These are phyloP conservation scores for Fusarium pininemorale DNA, from an alignment of 2,329 filamentous ascomycete species.

Conservation along the genomic window DNA sequence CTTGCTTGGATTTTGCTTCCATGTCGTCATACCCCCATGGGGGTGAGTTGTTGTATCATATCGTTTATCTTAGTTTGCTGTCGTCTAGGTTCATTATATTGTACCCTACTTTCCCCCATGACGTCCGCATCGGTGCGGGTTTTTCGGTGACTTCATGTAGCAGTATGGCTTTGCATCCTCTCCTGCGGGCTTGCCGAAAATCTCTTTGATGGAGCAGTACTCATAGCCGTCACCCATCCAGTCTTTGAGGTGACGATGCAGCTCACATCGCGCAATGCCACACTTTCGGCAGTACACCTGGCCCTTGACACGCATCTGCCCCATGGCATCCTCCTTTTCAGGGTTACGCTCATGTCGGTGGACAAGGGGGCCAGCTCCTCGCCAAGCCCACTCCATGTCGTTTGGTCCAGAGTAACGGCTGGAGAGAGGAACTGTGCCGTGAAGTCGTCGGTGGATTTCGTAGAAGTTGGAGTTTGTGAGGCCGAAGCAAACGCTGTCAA, in stretches of 20 bases:
- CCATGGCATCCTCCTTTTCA: conserved; percentile 46
- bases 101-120: conserved; percentile 52
- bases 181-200: conserved; percentile 61
- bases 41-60: conserved; percentile 11
- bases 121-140: conserved; percentile 66
- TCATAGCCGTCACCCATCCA: conserved; percentile 67
- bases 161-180: conserved; percentile 61
- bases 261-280: conserved; percentile 67
- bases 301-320: conserved; percentile 62
- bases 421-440: conserved; percentile 65
- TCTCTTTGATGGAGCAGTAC: conserved; percentile 68
- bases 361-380: conserved; percentile 59
- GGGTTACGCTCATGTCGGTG: conserved; percentile 37
- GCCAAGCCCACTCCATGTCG: conserved; percentile 71
- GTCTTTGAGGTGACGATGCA: conserved; percentile 68
- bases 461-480: conserved; percentile 68
- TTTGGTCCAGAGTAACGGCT: conserved; percentile 68
- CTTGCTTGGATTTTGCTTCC: conserved; percentile 1
- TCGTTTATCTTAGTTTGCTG: neutral
- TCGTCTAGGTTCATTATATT: conserved; percentile 9
- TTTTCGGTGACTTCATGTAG: conserved; percentile 68
- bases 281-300: conserved; percentile 72
- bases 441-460: conserved; percentile 64
- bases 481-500: conserved; percentile 70
- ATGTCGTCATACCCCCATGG: conserved; percentile 25